These are phyloP conservation scores for Pulicaria dysenterica DNA, from an alignment of 129 eudicot species.

Conservation along the genomic window DNA sequence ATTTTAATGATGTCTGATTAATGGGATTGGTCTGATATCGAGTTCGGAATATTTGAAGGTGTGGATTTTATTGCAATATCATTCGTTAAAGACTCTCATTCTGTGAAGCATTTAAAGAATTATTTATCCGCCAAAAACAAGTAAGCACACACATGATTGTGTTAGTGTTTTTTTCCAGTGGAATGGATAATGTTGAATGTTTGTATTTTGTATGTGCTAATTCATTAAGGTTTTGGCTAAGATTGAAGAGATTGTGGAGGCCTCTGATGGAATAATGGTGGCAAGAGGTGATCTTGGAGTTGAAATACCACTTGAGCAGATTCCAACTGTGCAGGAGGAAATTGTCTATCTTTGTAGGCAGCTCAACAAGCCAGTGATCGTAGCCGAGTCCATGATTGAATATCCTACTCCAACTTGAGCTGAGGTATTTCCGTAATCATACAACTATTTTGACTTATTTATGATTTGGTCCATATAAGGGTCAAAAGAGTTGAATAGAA, in stretches of 20 bases:
- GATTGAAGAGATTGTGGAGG: slow-evolving; percentile 66
- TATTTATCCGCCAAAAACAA: slow-evolving; percentile 54
- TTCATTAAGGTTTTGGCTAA: slow-evolving; percentile 62
- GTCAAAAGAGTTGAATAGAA: too few relatives aligned
- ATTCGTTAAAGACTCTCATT: slow-evolving; percentile 60
- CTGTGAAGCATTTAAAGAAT: slow-evolving; percentile 53
- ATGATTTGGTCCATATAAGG: too few relatives aligned
- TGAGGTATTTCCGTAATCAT: slow-evolving; percentile 42
- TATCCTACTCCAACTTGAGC: slow-evolving; percentile 83
- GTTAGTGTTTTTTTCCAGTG: background rate
- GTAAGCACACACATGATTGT: slow-evolving; percentile 32
- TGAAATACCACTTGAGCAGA: slow-evolving; percentile 72
- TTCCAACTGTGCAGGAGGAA: slow-evolving; percentile 62
- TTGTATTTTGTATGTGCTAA: slow-evolving; percentile 39
- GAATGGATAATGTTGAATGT: too few relatives aligned
- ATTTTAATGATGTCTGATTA: slow-evolving; percentile 14
- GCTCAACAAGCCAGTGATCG: slow-evolving; percentile 72
- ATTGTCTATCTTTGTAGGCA: slow-evolving; percentile 55
- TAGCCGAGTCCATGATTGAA: slow-evolving; percentile 82
- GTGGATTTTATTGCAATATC: slow-evolving; percentile 75
- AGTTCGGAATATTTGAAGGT: slow-evolving; percentile 72
- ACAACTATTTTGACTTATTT: too few relatives aligned
- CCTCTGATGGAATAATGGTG: slow-evolving; percentile 80
- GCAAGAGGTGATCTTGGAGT: slow-evolving; percentile 90
- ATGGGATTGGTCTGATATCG: slow-evolving; percentile 81